These are phyloP conservation scores for Bipolaris sorokiniana DNA, from an alignment of 2,329 filamentous ascomycete genomes.

Conservation along the genomic window DNA sequence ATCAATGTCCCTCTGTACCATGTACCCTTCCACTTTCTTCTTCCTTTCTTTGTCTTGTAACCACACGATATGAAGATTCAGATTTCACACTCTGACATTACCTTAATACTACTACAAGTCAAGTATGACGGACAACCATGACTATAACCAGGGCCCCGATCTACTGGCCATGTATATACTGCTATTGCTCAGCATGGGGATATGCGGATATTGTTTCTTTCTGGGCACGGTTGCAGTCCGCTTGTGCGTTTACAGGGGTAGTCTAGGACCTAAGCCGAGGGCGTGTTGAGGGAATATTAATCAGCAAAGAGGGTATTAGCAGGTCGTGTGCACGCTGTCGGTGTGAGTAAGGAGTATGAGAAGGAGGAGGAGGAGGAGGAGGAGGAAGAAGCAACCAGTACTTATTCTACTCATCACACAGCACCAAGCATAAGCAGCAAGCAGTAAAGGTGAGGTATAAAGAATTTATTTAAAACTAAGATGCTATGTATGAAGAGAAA, in stretches of 20 bases:
- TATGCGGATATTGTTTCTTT: conserved; percentile 30
- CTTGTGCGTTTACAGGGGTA: conserved; percentile 36
- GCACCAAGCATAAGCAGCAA: neutral
- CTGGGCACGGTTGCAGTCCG: conserved; percentile 27
- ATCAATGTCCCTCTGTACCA: too few species aligned
- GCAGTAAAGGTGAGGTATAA: neutral
- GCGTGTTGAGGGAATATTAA: conserved; percentile 15
- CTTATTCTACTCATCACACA: neutral
- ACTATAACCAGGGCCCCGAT: neutral
- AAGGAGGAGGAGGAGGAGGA: neutral
- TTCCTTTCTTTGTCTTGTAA: too few species aligned
- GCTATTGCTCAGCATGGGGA: conserved; percentile 19
- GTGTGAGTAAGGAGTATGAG: neutral
- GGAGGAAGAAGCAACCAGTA: neutral
- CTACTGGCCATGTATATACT: conserved; percentile 22
- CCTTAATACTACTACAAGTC: neutral
- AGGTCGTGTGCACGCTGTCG: neutral
- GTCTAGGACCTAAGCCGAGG: conserved; percentile 24
- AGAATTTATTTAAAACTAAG: neutral
- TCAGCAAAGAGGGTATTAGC: too few species aligned
- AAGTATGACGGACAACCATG: neutral
- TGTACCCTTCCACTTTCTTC: too few species aligned
- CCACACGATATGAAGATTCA: too few species aligned
- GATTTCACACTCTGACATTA: neutral
- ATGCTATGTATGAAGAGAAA: neutral